Evolutionary conservation across 2,329 filamentous ascomycete species (phyloP).

Genomic region (Penicillium thymicola): DNA sequence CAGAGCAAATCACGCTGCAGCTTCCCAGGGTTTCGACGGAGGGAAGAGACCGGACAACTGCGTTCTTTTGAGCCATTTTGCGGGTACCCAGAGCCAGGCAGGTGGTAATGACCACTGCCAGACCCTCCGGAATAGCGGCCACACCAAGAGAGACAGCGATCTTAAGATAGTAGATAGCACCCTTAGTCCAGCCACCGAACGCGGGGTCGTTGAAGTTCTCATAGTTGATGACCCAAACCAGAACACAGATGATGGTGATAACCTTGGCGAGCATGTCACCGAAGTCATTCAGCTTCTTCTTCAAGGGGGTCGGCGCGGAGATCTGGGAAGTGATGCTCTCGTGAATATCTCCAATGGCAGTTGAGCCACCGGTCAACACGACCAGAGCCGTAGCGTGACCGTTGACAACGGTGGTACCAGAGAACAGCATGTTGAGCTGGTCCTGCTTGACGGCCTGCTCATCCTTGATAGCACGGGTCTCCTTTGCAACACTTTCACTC

Average conservation of each 20-base stretch:
- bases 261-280: constrained; percentile 95
- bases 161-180: constrained; percentile 98
- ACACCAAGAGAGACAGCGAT: constrained; percentile 98
- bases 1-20: constrained; percentile 98
- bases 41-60: constrained; percentile 90
- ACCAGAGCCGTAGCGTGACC: constrained; percentile 90
- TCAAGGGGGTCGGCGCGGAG: constrained; percentile 91
- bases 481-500: constrained; percentile 94
- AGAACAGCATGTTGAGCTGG: constrained; percentile 97
- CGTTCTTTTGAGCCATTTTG: constrained; percentile 98
- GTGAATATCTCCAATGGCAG: constrained; percentile 97
- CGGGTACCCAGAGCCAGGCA: constrained; percentile 92
- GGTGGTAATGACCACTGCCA: constrained; percentile 98
- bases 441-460: constrained; percentile 91
- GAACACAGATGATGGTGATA: constrained; percentile 91
- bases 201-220: constrained; percentile 93
- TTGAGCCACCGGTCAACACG: constrained; percentile 81
- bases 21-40: constrained; percentile 97
- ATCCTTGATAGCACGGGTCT: constrained; percentile 66
- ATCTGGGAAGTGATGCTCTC: constrained; percentile 98
- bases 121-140: constrained; percentile 93
- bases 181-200: constrained; percentile 91
- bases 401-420: constrained; percentile 93
- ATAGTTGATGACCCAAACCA: constrained; percentile 98
- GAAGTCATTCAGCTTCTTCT: constrained; percentile 98